These are phyloP conservation scores for Alternaria panax DNA, from an alignment of 2,329 filamentous ascomycete genomes.

Conservation along the genomic window DNA sequence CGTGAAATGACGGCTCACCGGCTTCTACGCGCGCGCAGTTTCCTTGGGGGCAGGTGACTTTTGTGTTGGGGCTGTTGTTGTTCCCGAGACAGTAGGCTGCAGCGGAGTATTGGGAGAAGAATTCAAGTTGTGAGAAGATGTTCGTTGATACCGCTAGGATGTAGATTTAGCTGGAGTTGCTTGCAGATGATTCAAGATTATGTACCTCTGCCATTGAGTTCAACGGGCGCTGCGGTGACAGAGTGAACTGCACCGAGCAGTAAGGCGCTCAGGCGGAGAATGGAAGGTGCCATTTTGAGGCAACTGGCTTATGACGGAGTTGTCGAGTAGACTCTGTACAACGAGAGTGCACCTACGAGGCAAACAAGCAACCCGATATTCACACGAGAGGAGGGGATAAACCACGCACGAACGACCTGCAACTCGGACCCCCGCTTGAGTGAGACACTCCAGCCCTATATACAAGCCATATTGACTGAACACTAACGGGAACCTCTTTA, in stretches of 20 bases:
- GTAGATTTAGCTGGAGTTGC: background rate
- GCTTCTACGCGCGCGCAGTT: constrained; percentile 60
- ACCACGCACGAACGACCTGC: background rate
- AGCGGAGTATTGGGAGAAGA: constrained; percentile 62
- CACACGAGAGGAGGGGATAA: background rate
- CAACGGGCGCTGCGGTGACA: constrained; percentile 37
- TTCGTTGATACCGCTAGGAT: constrained; percentile 48
- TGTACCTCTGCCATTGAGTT: constrained; percentile 40
- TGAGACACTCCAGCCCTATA: background rate
- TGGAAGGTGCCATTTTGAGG: constrained; percentile 21
- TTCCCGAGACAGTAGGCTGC: constrained; percentile 62
- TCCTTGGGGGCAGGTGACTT: constrained; percentile 54
- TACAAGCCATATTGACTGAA: background rate
- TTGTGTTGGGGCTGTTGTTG: constrained; percentile 54
- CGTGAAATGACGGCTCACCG: background rate
- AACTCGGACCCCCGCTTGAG: too few relatives aligned
- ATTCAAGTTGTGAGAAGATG: constrained; percentile 52
- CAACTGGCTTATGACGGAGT: background rate
- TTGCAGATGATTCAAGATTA: background rate
- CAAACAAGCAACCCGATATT: background rate
- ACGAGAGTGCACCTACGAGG: background rate
- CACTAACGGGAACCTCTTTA: background rate
- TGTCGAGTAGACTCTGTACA: background rate
- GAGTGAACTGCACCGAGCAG: constrained; percentile 31
- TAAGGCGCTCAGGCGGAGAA: constrained; percentile 27